Evolutionary conservation across 2,329 filamentous ascomycete species (phyloP).

Genomic region (Penicillium fuscoglaucum): DNA sequence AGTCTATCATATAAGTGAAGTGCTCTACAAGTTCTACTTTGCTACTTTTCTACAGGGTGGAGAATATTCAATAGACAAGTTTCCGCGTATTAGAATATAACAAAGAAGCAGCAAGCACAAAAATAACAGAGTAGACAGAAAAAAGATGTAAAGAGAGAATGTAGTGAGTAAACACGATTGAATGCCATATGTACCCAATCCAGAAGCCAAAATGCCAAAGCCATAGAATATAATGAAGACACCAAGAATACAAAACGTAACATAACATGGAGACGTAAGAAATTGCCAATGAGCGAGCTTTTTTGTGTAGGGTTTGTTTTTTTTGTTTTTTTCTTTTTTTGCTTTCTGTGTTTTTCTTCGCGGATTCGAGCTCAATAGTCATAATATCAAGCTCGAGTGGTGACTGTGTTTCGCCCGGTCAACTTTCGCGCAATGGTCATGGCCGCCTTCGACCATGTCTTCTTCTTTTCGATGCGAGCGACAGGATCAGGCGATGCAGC

Average conservation of each 20-base stretch:
- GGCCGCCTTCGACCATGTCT: constrained; percentile 32
- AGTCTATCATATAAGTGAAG: too few relatives aligned
- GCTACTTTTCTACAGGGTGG: neutral
- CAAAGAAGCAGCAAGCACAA: neutral
- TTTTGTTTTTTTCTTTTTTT: neutral
- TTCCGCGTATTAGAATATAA: constrained; percentile 5
- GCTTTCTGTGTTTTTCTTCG: neutral
- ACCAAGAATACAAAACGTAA: constrained; percentile 7
- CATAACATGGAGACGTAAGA: neutral
- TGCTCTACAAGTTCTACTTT: neutral
- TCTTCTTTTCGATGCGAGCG: constrained; percentile 23
- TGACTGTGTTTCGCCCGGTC: constrained; percentile 24
- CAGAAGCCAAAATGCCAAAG: constrained; percentile 5
- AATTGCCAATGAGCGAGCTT: neutral
- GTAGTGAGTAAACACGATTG: neutral
- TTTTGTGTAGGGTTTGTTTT: neutral
- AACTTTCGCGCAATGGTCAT: constrained; percentile 32
- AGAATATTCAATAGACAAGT: neutral
- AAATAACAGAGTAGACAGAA: neutral
- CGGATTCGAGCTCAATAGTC: neutral
- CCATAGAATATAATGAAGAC: neutral
- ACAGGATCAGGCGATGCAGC: constrained; percentile 13
- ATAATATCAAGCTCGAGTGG: constrained; percentile 22
- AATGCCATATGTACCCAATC: neutral
- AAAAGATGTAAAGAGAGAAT: constrained; percentile 5